Percentiles rank a stretch among this genome's conserved stretches.
phyloP scores from a whole-genome alignment of 306 rosid genomes.

The Medicago truncatula region DNA sequence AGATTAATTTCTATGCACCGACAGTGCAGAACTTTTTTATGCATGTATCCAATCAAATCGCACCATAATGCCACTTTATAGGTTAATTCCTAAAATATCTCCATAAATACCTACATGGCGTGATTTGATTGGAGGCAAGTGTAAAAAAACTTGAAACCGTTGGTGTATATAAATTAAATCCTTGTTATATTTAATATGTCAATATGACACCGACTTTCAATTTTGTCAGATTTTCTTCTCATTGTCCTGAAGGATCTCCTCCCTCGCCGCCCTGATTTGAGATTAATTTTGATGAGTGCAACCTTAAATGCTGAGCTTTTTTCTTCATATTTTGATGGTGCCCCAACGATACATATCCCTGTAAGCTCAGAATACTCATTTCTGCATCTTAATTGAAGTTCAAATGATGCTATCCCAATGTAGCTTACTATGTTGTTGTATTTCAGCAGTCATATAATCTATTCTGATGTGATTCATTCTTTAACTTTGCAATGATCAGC shows the following conservation, averaged over 20 bases:
- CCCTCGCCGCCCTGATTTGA: conserved; percentile 85
- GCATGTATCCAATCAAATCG: too few species aligned
- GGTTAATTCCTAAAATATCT: too few species aligned
- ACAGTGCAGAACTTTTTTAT: too few species aligned
- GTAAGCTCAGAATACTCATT: conserved; percentile 54
- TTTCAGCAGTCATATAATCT: background rate
- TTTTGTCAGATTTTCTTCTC: conserved; percentile 92
- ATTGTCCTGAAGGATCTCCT: conserved; percentile 97
- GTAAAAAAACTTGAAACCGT: too few species aligned
- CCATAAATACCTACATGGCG: too few species aligned
- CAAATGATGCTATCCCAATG: conserved; percentile 10
- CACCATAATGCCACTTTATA: too few species aligned
- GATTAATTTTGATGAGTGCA: conserved; percentile 95
- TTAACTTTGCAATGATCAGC: conserved; percentile 21
- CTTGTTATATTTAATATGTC: background rate
- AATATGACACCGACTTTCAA: conserved; percentile 15
- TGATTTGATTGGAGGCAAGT: too few species aligned
- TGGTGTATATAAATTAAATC: too few species aligned
- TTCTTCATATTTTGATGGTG: conserved; percentile 80
- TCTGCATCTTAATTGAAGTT: conserved; percentile 26
- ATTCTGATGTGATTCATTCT: conserved; percentile 25
- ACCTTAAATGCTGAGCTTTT: conserved; percentile 93
- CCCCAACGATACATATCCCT: conserved; percentile 79
- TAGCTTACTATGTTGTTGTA: conserved; percentile 23
- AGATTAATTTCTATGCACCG: too few species aligned